Conservation (phyloP, 2,329 filamentous ascomycete genomes). For the Cladorrhinum sp. region DNA sequence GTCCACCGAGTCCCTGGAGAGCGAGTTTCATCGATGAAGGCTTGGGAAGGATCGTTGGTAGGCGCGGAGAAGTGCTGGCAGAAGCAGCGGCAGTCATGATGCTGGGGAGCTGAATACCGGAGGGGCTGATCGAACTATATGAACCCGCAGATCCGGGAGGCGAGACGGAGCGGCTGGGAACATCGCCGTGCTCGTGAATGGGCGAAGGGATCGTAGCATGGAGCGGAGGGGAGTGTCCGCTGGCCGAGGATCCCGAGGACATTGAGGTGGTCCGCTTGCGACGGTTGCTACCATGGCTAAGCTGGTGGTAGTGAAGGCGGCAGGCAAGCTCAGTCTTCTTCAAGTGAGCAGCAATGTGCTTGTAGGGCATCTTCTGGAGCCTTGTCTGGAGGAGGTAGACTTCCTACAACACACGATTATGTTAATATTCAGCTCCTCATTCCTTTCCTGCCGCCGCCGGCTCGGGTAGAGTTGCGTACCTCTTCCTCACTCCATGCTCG, state of each 20-base stretch:
- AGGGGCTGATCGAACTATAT: constrained; percentile 46
- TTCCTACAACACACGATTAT: constrained; percentile 52
- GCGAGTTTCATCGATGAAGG: constrained; percentile 51
- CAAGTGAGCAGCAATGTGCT: constrained; percentile 79
- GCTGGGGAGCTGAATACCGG: constrained; percentile 51
- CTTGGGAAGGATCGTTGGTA: constrained; percentile 65
- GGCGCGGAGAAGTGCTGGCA: constrained; percentile 46
- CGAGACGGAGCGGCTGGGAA: constrained; percentile 46
- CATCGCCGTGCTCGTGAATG: constrained; percentile 41
- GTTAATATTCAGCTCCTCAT: constrained; percentile 13
- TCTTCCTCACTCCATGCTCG: constrained; percentile 84
- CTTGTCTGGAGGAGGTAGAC: constrained; percentile 79
- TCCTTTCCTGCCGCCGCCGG: neutral
- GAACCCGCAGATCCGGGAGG: constrained; percentile 45
- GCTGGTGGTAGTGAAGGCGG: constrained; percentile 82
- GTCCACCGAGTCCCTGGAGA: constrained; percentile 25
- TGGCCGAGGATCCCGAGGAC: constrained; percentile 60
- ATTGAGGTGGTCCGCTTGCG: constrained; percentile 73
- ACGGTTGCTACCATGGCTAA: constrained; percentile 77
- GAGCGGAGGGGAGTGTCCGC: constrained; percentile 49
- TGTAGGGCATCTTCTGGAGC: constrained; percentile 86
- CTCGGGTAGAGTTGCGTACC: constrained; percentile 45
- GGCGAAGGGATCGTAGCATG: constrained; percentile 48
- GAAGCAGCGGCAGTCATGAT: constrained; percentile 44
- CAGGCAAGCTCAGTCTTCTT: constrained; percentile 88